Percentiles rank a stretch among this genome's conserved stretches.
Evolutionary conservation across 441 rosid genomes (phyloP).

Genomic region (Pelargonium australe): DNA sequence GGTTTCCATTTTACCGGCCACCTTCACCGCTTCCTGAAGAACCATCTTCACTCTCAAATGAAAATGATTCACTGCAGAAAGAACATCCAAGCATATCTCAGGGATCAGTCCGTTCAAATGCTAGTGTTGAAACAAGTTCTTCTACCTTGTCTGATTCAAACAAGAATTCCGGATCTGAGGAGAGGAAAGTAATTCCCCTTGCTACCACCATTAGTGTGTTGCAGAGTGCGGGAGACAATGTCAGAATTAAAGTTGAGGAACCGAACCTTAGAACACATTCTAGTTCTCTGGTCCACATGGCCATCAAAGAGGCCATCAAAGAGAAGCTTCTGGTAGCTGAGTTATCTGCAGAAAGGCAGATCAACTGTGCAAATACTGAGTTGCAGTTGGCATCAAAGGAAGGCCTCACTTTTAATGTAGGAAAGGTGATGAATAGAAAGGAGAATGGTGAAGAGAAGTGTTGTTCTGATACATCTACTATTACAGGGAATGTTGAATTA

Average conservation of each 20-base stretch:
- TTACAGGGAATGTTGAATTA: slow-evolving; percentile 28
- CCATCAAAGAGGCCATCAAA: slow-evolving; percentile 19
- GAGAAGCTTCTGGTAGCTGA: slow-evolving; percentile 25
- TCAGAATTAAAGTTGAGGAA: slow-evolving; percentile 37
- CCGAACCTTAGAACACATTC: slow-evolving; percentile 21
- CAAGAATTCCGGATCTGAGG: slow-evolving; percentile 19
- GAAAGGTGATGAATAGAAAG: slow-evolving; percentile 18
- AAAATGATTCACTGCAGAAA: slow-evolving; percentile 21
- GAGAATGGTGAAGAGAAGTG: slow-evolving; percentile 23
- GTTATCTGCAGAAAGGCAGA: slow-evolving; percentile 9
- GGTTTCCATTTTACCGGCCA: slow-evolving; percentile 38
- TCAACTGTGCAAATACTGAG: slow-evolving; percentile 24
- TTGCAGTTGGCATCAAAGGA: slow-evolving; percentile 28
- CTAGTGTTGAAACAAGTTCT: slow-evolving; percentile 22
- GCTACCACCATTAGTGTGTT: slow-evolving; percentile 11
- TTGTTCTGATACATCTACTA: slow-evolving; percentile 18
- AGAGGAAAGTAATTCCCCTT: slow-evolving; percentile 17
- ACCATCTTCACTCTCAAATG: slow-evolving; percentile 15
- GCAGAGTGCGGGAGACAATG: slow-evolving; percentile 10
- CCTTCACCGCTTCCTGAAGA: slow-evolving; percentile 40
- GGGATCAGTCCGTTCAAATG: slow-evolving; percentile 25
- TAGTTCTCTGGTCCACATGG: slow-evolving; percentile 29
- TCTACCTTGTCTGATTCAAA: slow-evolving; percentile 28
- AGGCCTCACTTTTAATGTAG: slow-evolving; percentile 22
- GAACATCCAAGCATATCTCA: slow-evolving; percentile 21